Base-by-base conservation (phyloP, 2,329 filamentous ascomycete genomes). In the Microdochium bolleyi region DNA sequence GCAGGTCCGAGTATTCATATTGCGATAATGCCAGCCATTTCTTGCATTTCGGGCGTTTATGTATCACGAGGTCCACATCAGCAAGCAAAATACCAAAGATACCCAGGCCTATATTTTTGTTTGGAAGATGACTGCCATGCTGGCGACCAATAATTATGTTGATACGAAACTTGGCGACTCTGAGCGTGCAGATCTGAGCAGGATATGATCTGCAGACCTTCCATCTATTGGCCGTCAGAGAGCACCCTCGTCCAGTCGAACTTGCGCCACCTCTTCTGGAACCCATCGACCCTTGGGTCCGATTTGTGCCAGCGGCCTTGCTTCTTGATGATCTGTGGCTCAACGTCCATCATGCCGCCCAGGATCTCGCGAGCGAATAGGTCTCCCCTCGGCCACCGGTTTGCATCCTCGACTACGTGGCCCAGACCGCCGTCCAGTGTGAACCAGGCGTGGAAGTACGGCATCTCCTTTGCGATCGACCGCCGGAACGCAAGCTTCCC, bases 361-460 rank as follows among this genome's bases (percentile, higher is more conserved):
- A 99, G 76, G 7, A 96, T 82, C 71, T 97, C 94, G 52, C 94
- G 77, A 2, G 94, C 94, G 67, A 99, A 99, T 19, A 96, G 68
- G 69, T 99, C 94, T 0, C 92, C 92, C 61, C 80, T 82, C 0
- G 95, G 95, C 94, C 94, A 99, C 50, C 84, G 77, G 49, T 83
- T 79, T 25, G 84, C 75, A 61, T 99, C 89, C 70, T 99, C 94
- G 0, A 99, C 88, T 9, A 99, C 77, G 67, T 99, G 94, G 0
- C 90, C 94, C 58, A 99, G 71, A 0, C 94, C 94, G 2, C 94
- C 94, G 64, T 99, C 92, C 1, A 99, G 74, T 51, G 84, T 82
- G 66, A 97, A 97, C 92, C 92, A 99, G 21, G 86, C 92, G 67
- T 99, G 94, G 63, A 99, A 99, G 68, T 99, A 99, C 0, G 95